A percentile compares a stretch with the other conserved stretches of the same genome.
Evolutionary conservation across 371 early-diverging fungal species (phyloP).

Genomic region (Mortierella sp.): DNA sequence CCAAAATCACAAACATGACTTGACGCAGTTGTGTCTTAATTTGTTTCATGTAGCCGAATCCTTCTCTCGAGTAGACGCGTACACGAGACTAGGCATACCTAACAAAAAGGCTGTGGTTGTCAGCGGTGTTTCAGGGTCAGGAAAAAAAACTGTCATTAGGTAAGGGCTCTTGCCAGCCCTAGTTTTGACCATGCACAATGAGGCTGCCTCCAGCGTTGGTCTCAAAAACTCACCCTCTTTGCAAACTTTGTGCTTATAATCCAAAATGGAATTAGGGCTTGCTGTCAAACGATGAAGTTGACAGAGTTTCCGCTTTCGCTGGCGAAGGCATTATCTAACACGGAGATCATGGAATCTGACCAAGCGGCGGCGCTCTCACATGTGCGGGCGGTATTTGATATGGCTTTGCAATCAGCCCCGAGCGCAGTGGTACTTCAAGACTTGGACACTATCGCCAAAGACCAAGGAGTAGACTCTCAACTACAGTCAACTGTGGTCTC

Average conservation of each 20-base stretch:
- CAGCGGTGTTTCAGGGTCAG: conserved; percentile 49
- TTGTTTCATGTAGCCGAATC: conserved; percentile 25
- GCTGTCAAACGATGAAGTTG: conserved; percentile 24
- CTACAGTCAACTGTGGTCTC: conserved; percentile 38
- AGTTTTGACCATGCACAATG: not conserved
- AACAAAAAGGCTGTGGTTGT: conserved; percentile 46
- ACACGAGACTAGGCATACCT: conserved; percentile 40
- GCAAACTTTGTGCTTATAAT: too few relatives aligned
- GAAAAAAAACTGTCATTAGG: conserved; percentile 43
- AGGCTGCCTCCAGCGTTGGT: not conserved
- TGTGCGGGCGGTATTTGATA: conserved; percentile 40
- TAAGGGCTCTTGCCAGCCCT: not conserved
- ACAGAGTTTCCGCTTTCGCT: conserved; percentile 33
- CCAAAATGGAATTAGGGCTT: not conserved
- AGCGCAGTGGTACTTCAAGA: conserved; percentile 46
- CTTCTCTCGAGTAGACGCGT: conserved; percentile 29
- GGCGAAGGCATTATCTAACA: conserved; percentile 38
- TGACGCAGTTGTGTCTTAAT: not conserved
- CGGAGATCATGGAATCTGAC: conserved; percentile 47
- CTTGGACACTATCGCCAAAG: conserved; percentile 47
- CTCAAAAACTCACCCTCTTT: not conserved
- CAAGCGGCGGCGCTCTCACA: conserved; percentile 34
- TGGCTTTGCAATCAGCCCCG: conserved; percentile 44
- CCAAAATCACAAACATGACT: too few relatives aligned
- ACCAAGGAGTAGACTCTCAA: conserved; percentile 36